Conservation (phyloP, 108 stramenopile species). For the Stephanodiscus minutulus region DNA sequence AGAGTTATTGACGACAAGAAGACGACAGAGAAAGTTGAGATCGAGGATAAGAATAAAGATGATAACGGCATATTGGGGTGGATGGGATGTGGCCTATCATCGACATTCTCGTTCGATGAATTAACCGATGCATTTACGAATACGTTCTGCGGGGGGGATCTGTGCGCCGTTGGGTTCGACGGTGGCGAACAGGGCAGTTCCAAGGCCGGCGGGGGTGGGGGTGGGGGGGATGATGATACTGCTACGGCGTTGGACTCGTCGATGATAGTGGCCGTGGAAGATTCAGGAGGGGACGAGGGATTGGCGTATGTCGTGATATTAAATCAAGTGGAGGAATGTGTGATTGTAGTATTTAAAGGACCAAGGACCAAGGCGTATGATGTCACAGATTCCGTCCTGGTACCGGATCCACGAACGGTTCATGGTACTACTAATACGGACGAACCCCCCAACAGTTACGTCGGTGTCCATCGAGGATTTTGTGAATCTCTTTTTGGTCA, state of each 20-base stretch:
- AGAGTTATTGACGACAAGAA: too few species aligned
- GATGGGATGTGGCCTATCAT: too few species aligned
- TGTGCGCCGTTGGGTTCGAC: slow-evolving; percentile 5
- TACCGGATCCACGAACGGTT: slow-evolving; percentile 49
- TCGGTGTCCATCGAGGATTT: slow-evolving; percentile 71
- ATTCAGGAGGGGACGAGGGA: slow-evolving; percentile 56
- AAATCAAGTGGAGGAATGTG: slow-evolving; percentile 44
- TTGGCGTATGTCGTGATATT: slow-evolving; percentile 63
- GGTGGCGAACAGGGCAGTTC: too few species aligned
- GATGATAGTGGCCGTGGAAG: slow-evolving; percentile 52
- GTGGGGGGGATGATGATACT: background rate
- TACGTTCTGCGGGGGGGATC: too few species aligned
- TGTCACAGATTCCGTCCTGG: slow-evolving; percentile 55
- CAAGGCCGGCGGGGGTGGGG: background rate
- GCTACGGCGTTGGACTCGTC: slow-evolving; percentile 24
- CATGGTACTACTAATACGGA: background rate
- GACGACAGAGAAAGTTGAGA: too few species aligned
- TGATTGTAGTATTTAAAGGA: slow-evolving; percentile 71
- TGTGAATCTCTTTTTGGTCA: slow-evolving; percentile 67
- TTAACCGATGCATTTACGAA: too few species aligned
- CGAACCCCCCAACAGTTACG: background rate
- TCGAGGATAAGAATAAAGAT: slow-evolving; percentile 1
- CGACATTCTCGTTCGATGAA: too few species aligned
- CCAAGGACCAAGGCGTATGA: slow-evolving; percentile 60
- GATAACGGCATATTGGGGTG: too few species aligned